phyloP scores from a whole-genome alignment of 73 alveolate species.

The Paramecium tetraurelia region DNA sequence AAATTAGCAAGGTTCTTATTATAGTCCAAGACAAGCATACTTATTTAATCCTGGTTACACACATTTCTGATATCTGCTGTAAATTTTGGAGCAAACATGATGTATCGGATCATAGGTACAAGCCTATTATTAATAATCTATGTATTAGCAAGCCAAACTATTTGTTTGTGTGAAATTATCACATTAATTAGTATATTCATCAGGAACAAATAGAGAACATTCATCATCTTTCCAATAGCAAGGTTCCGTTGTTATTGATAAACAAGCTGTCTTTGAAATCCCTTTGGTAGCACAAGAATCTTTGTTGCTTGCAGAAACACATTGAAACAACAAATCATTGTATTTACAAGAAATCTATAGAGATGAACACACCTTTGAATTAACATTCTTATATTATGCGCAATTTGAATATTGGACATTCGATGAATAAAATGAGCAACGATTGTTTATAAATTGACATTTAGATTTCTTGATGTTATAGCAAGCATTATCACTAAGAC shows the following conservation, averaged over 20 bases:
- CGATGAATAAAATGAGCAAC: neutral
- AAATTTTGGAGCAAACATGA: neutral
- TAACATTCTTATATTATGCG: neutral
- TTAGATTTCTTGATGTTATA: neutral
- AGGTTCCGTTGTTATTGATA: neutral
- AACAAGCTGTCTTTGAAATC: neutral
- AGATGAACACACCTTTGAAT: neutral
- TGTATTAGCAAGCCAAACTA: slow-evolving; percentile 1
- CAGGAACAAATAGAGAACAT: neutral
- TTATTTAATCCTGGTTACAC: neutral
- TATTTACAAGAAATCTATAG: neutral
- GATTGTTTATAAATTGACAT: neutral
- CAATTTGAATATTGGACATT: neutral
- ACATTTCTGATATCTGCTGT: neutral
- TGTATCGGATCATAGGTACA: neutral
- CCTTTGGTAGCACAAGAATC: neutral
- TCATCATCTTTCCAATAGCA: neutral
- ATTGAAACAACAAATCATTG: neutral
- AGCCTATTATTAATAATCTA: neutral
- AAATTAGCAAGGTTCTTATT: neutral
- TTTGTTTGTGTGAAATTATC: neutral
- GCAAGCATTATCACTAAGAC: slow-evolving; percentile 3
- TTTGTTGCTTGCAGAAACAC: neutral
- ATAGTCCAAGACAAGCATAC: neutral
- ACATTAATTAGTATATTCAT: neutral